phyloP scores from a whole-genome alignment of 805 yeast species.

The Metschnikowia proteae region DNA sequence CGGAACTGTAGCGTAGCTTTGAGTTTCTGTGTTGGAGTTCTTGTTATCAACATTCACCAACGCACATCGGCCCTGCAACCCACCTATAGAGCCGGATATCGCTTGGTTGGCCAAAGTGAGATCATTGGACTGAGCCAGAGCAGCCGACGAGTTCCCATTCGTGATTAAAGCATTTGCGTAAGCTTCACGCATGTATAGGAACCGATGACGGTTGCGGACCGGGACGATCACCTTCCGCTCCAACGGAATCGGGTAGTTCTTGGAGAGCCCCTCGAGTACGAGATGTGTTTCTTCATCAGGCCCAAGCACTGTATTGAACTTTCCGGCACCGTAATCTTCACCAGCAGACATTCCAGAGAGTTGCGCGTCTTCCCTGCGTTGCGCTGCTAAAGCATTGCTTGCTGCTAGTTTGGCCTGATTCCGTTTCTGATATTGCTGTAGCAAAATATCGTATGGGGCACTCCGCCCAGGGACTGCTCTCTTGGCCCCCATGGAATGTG shows the following conservation, averaged over 20 bases:
- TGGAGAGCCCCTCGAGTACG: constrained; percentile 82
- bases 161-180: constrained; percentile 81
- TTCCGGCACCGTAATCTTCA: constrained; percentile 16
- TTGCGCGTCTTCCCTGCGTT: constrained; percentile 63
- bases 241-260: constrained; percentile 77
- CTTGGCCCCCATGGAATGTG: constrained; percentile 98
- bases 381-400: constrained; percentile 74
- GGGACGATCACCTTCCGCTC: constrained; percentile 74
- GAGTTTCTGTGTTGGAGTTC: constrained; percentile 28
- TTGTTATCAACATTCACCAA: constrained; percentile 57
- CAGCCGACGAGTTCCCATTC: constrained; percentile 46
- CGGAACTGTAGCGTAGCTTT: constrained; percentile 54
- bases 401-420: constrained; percentile 90
- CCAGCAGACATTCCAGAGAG: constrained; percentile 27
- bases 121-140: constrained; percentile 25
- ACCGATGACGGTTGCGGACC: constrained; percentile 62
- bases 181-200: constrained; percentile 88
- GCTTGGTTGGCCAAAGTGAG: constrained; percentile 46
- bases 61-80: constrained; percentile 76
- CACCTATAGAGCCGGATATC: constrained; percentile 56
- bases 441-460: constrained; percentile 82
- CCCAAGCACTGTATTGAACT: constrained; percentile 48
- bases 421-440: constrained; percentile 86
- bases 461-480: constrained; percentile 92
- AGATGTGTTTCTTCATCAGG: constrained; percentile 93